Conservation (phyloP, 768 basidiomycete genomes). For the Mycena rebaudengoi region DNA sequence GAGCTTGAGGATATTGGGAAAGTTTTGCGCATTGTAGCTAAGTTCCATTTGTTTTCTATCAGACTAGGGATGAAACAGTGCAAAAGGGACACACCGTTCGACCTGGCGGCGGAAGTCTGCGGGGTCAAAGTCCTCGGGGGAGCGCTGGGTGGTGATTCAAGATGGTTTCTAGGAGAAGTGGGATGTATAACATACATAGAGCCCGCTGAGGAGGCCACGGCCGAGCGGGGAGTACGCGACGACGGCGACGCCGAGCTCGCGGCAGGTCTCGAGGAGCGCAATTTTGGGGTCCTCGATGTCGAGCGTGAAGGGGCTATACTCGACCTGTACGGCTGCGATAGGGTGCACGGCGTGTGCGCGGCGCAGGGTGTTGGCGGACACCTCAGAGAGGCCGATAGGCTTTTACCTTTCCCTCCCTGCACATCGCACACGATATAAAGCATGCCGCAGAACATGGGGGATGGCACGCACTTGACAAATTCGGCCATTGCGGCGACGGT, state of each 20-base stretch:
- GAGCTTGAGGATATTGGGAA: slow-evolving; percentile 56
- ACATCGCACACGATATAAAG: neutral
- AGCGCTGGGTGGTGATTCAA: slow-evolving; percentile 40
- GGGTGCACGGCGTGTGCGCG: slow-evolving; percentile 46
- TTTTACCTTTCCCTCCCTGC: slow-evolving; percentile 44
- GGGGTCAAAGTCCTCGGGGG: slow-evolving; percentile 47
- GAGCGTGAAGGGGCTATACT: slow-evolving; percentile 44
- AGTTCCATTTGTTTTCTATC: slow-evolving; percentile 5
- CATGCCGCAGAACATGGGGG: neutral
- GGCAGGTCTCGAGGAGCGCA: slow-evolving; percentile 35
- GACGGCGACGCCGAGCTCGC: slow-evolving; percentile 46
- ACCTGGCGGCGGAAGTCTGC: slow-evolving; percentile 49
- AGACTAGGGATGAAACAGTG: slow-evolving; percentile 19
- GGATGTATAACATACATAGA: slow-evolving; percentile 33
- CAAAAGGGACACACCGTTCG: slow-evolving; percentile 35
- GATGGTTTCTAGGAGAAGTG: neutral
- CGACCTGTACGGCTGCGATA: slow-evolving; percentile 45
- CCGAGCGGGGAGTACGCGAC: slow-evolving; percentile 51
- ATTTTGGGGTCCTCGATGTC: slow-evolving; percentile 39
- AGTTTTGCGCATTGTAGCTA: slow-evolving; percentile 49
- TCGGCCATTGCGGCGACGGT: slow-evolving; percentile 10
- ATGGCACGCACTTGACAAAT: slow-evolving; percentile 1
- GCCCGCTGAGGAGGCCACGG: slow-evolving; percentile 47
- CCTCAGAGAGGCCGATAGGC: slow-evolving; percentile 48
- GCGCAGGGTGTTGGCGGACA: slow-evolving; percentile 39